Conservation (phyloP, 768 basidiomycete species). For the Mycena galericulata region DNA sequence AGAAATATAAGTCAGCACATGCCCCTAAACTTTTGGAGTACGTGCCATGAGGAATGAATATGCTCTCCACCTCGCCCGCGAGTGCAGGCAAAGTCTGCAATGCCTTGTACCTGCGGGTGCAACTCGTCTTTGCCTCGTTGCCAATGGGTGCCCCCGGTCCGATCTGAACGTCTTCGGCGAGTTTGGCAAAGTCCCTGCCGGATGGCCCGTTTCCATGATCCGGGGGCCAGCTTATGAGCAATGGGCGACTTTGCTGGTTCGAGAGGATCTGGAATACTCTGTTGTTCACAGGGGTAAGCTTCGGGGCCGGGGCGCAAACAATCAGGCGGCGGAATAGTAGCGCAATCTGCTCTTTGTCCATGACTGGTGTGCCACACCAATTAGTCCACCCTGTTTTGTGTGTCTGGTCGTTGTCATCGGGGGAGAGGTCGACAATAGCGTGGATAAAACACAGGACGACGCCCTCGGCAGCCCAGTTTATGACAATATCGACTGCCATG, state of each 20-base stretch:
- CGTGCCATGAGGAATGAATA: constrained; percentile 91
- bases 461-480: constrained; percentile 89
- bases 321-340: constrained; percentile 71
- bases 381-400: constrained; percentile 85
- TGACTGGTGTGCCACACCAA: constrained; percentile 85
- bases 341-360: constrained; percentile 68
- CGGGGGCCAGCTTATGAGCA: constrained; percentile 84
- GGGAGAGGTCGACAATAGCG: constrained; percentile 79
- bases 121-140: constrained; percentile 86
- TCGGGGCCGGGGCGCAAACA: constrained; percentile 59
- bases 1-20: constrained; percentile 48
- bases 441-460: constrained; percentile 92
- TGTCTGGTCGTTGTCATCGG: constrained; percentile 78
- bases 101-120: constrained; percentile 86
- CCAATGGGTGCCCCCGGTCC: constrained; percentile 60
- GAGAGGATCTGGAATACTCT: constrained; percentile 85
- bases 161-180: constrained; percentile 78
- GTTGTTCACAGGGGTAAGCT: constrained; percentile 60
- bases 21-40: constrained; percentile 35
- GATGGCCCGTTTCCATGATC: constrained; percentile 61
- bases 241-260: constrained; percentile 63
- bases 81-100: constrained; percentile 71
- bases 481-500: constrained; percentile 90
- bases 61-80: constrained; percentile 80
- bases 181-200: constrained; percentile 64